Evolutionary conservation across 2,329 filamentous ascomycete species (phyloP), one percentile per base, ranked within the genome.

Genomic region (Cordyceps pruinosa): DNA sequence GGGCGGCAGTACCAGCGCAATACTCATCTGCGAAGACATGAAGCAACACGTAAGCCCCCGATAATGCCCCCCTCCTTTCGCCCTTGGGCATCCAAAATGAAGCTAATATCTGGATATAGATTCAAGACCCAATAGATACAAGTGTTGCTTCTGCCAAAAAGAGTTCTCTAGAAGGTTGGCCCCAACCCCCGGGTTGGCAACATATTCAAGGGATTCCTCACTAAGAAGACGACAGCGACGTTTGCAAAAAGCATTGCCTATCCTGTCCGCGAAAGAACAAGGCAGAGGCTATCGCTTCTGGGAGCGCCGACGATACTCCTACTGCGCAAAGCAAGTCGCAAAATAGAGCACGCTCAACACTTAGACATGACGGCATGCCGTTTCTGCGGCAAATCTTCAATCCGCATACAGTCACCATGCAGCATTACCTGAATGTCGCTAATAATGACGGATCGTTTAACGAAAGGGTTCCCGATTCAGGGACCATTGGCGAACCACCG

Each of bases 1-100:
- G 64, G 64, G 13, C 65, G 63, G 57, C 56, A 61, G 35, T 66
- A 66, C 54, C 64, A 66, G 51, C 60, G 62, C 15, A 66, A 61
- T 52, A 60, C 63, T n/a, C 65, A 66, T 52, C 61, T 66, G 13
- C 62, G 64, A 19, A 62, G 64, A 15, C 64, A 66, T 47, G 64
- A 66, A 55, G 58, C 63, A 17, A 66, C 63, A 12, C 64, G 64
- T 65, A 49, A 61, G 64, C 59, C 35, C 23, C 3, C 26, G 7
- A 32, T 32, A 7, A 10, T 28, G 23, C n/a, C 9, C 7, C n/a
- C 25, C 30, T 15, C 12, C 42, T n/a, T n/a, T 9, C 42, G 21
- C 4, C 5, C 6, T 19, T 17, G 17, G n/a, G n/a, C n/a, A n/a
- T n/a, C 26, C 9, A 6, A 32, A 37, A 5, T 35, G 7, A 39